Base-by-base conservation (phyloP, 306 rosid species). In the Acacia acuminata region DNA sequence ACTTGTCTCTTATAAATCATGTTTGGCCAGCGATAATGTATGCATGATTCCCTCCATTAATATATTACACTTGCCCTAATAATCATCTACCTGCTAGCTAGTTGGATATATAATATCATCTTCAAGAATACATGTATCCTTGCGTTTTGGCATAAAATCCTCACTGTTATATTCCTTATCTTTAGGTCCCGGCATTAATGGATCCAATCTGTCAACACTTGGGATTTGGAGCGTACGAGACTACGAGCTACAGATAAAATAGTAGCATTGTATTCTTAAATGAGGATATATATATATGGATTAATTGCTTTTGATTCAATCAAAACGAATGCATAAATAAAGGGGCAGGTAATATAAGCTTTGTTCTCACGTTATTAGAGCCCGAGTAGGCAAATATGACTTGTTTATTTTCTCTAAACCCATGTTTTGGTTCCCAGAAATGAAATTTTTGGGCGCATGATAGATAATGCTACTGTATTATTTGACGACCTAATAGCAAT, bases 11-110 rank as follows among this genome's bases (percentile, higher is more conserved):
- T 38, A 24, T 51, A 30, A 30, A 30, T 55, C 78, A 14, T 27
- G 63, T 76, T 76, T 36, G 82, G 42, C 67, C 75, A 80, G 11
- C 30, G 50, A 3, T 38, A 38, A 68, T 38, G 12, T 15, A 25
- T 43, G 24, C 77, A 84, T 56, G 56, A 81, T 85, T 81, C 77
- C 56, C 85, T 79, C 83, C 86, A 13, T 51, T 17, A 51, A 51
- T 38, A 38, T 38, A 6, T 56, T 73, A 78, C 10, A 78, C 7
- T 30, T 73, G 87, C 75, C 70, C 17, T 22, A 63, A 63, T 55
- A 20, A 17, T 53, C 20, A 50, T 4, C 14, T 13, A 3, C 17
- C 4, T 16, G 56, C 19, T 50, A 1, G 4, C 3, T 48, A 3
- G 32, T 30, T 30, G 32, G 32, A 30, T 30, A 30, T 48, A 48